Evolutionary conservation across 768 basidiomycete genomes (phyloP), one percentile per base, ranked within the genome.

Genomic region (Boletus sp.): DNA sequence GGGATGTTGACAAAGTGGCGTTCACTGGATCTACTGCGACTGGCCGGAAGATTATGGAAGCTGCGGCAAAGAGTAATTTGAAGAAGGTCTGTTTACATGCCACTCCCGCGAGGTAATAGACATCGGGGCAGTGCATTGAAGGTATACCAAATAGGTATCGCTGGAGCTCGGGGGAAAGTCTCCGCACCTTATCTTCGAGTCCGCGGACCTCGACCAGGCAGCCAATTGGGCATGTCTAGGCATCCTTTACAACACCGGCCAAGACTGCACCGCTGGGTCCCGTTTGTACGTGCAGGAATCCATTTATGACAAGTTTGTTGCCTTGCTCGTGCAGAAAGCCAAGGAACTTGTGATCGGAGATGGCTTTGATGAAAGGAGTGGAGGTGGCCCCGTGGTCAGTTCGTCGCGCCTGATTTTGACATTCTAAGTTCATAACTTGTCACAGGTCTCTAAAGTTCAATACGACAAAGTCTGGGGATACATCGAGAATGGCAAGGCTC

Each of bases 91-190:
- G 63, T 56, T 35, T 60, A 61, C 59, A 62, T 60, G 69, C 66
- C 45, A 58, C 52, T 58, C 64, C 61, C 55, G 59, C 63, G 64
- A 64, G 68, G 68, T 49, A 52, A 47, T 51, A 53, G 14, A 44
- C 43, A 53, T 57, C 50, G 42, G 51, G 48, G 45, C 40, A 49
- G 44, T 56, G 47, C 40, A 33, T 50, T 65, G 21, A 62, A 50
- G 35, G 4, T 54, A 41, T 49, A 33, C 44, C 42, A 53, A 54
- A 52, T 61, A 88, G 86, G 80, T 97, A 39, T 93, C 93, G 21
- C 79, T 98, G 47, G 96, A 98, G 70, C 83, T 98, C 6, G 94
- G 95, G 32, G 95, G 95, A 41, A 97, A 98, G 74, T 91, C 88
- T 25, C 90, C 90, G 17, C 85, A 92, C 59, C 74, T 98, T 56